Base-by-base conservation (phyloP, 257 asterid genomes). In the Gardenia jasminoides region DNA sequence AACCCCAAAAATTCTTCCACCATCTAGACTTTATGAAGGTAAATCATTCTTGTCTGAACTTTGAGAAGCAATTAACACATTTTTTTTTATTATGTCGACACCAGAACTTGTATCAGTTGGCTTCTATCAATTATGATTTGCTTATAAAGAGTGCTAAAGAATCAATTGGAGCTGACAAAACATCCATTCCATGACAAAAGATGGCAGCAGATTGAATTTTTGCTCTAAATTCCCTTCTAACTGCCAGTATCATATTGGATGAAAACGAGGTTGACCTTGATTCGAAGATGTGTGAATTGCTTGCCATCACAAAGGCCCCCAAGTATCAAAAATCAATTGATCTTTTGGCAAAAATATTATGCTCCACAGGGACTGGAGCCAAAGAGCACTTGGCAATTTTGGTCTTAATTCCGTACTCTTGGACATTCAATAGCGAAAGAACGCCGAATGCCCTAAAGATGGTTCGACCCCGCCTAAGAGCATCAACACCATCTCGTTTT, bases 81-180 rank as follows among this genome's bases (percentile, higher is more conserved):
- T n/a, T n/a, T 50, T 50, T 30, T 44, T 41, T 39, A 19, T 50
- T 54, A 10, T 12, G 68, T 76, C 78, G 59, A 72, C 64, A 50
- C 26, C 90, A 94, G 98, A 94, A 94, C 84, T 85, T 92, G 89
- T 90, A 97, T 26, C 96, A 91, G 86, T 85, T 94, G 72, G 97
- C 96, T 70, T n/a, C n/a, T n/a, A n/a, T n/a, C n/a, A n/a, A n/a
- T n/a, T n/a, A n/a, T n/a, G n/a, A n/a, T n/a, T n/a, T n/a, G n/a
- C n/a, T n/a, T n/a, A n/a, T n/a, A n/a, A n/a, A n/a, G n/a, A n/a
- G n/a, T n/a, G n/a, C n/a, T n/a, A n/a, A n/a, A n/a, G n/a, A n/a
- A n/a, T n/a, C n/a, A n/a, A n/a, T n/a, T n/a, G n/a, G n/a, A n/a
- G n/a, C n/a, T n/a, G n/a, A n/a, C n/a, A n/a, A n/a, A n/a, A n/a